These are phyloP conservation scores for Fusarium abutilonis DNA, from an alignment of 2,329 filamentous ascomycete genomes.

Conservation along the genomic window DNA sequence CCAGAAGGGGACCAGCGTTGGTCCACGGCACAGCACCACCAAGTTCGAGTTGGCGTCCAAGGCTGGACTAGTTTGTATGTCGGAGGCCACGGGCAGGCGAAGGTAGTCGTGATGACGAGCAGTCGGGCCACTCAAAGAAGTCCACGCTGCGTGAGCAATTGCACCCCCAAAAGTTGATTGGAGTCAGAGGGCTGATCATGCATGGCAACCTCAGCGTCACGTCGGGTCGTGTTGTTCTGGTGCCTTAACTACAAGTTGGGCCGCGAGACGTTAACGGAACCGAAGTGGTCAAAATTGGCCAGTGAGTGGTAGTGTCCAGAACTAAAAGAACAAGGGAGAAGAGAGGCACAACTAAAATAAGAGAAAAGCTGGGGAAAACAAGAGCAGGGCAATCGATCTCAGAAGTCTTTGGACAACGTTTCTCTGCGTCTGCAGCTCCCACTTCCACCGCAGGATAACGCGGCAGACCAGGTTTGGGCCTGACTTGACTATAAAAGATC, in stretches of 20 bases:
- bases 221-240: constrained; percentile 25
- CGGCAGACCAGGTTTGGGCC: constrained; percentile 43
- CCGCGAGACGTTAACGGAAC: constrained; percentile 33
- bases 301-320: constrained; percentile 3
- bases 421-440: constrained; percentile 27
- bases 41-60: constrained; percentile 30
- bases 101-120: constrained; percentile 35
- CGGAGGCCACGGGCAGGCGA: constrained; percentile 32
- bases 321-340: constrained; percentile 13
- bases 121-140: constrained; percentile 43
- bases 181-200: constrained; percentile 45
- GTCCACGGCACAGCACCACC: constrained; percentile 39
- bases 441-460: constrained; percentile 34
- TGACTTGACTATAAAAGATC: constrained; percentile 32
- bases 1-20: constrained; percentile 36
- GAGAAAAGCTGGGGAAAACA: constrained; percentile 14
- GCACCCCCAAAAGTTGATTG: constrained; percentile 43
- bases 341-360: not conserved
- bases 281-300: constrained; percentile 10
- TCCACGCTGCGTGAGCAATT: constrained; percentile 46
- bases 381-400: constrained; percentile 13
- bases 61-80: constrained; percentile 35
- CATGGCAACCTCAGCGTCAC: constrained; percentile 46
- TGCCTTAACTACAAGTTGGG: constrained; percentile 43
- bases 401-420: constrained; percentile 20